A percentile compares a stretch with the other conserved stretches of the same genome.
Conservation (phyloP, 78 protist species). For the Dictyostelium purpureum region DNA sequence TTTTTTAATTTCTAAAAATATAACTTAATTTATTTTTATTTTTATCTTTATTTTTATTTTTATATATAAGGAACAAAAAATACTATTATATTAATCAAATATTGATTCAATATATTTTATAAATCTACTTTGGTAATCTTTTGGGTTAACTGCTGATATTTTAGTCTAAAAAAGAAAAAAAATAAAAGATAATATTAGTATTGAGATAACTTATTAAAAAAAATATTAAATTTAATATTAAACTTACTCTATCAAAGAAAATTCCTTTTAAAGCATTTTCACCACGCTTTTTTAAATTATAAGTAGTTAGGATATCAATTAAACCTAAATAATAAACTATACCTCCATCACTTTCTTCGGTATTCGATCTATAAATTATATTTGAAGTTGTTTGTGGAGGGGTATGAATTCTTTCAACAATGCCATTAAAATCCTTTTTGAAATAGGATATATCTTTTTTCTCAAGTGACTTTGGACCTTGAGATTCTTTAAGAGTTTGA, state of each 20-base stretch:
- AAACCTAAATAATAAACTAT: slow-evolving; percentile 67
- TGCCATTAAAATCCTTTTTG: slow-evolving; percentile 49
- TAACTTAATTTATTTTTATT: too few relatives aligned
- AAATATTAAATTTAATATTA: background rate
- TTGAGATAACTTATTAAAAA: too few relatives aligned
- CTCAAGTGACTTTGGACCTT: background rate
- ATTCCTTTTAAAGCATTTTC: slow-evolving; percentile 80
- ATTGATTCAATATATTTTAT: too few relatives aligned
- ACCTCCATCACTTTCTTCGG: slow-evolving; percentile 16
- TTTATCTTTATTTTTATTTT: too few relatives aligned
- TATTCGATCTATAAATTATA: background rate
- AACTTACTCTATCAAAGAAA: slow-evolving; percentile 58
- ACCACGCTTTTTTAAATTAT: slow-evolving; percentile 76
- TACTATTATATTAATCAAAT: too few relatives aligned
- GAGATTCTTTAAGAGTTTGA: background rate
- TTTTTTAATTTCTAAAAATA: too few relatives aligned
- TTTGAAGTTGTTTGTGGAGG: background rate
- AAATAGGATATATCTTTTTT: slow-evolving; percentile 57
- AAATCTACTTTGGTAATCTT: too few relatives aligned
- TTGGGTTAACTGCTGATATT: too few relatives aligned
- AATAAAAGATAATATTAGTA: too few relatives aligned
- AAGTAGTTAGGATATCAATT: slow-evolving; percentile 77
- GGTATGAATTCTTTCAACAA: background rate
- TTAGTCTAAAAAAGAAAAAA: too few relatives aligned
- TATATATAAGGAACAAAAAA: too few relatives aligned